A percentile compares a stretch with the other conserved stretches of the same genome.
phyloP scores from a whole-genome alignment of 2,329 filamentous ascomycete species.

The Pseudonectria buxi region DNA sequence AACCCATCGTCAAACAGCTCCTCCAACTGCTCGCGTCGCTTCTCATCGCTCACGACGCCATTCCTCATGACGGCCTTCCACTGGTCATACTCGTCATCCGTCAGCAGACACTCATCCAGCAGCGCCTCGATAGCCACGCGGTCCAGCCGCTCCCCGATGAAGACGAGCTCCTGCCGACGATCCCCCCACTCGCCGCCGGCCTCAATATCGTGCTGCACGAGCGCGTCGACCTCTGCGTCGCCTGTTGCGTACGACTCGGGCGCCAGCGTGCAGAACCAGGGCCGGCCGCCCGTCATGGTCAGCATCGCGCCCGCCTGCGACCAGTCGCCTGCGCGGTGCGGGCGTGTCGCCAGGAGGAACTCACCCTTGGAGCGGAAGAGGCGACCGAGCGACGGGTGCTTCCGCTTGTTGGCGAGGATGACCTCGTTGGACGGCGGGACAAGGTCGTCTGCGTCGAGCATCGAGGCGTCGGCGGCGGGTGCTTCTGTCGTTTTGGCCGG shows the following conservation, averaged over 20 bases:
- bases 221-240: conserved; percentile 40
- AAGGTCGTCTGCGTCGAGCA: conserved; percentile 19
- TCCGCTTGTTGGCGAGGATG: conserved; percentile 51
- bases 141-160: conserved; percentile 63
- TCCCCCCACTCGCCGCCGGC: conserved; percentile 61
- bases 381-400: conserved; percentile 42
- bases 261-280: conserved; percentile 54
- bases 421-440: conserved; percentile 31
- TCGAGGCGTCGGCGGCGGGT: conserved; percentile 11
- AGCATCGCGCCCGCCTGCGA: conserved; percentile 60
- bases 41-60: conserved; percentile 25
- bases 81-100: conserved; percentile 48
- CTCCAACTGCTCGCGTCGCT: conserved; percentile 39
- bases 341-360: conserved; percentile 53
- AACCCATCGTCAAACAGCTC: conserved; percentile 53
- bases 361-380: conserved; percentile 59
- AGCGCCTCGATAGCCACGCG: conserved; percentile 40
- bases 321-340: conserved; percentile 50
- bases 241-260: conserved; percentile 44
- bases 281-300: conserved; percentile 47
- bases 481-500: conserved; percentile 11
- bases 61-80: conserved; percentile 49
- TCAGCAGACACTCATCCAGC: conserved; percentile 55
- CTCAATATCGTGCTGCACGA: conserved; percentile 42
- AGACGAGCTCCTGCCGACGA: conserved; percentile 63